Evolutionary conservation across 2,329 filamentous ascomycete species (phyloP), one percentile per base, ranked within the genome.

Genomic region (Claviceps spartinae): DNA sequence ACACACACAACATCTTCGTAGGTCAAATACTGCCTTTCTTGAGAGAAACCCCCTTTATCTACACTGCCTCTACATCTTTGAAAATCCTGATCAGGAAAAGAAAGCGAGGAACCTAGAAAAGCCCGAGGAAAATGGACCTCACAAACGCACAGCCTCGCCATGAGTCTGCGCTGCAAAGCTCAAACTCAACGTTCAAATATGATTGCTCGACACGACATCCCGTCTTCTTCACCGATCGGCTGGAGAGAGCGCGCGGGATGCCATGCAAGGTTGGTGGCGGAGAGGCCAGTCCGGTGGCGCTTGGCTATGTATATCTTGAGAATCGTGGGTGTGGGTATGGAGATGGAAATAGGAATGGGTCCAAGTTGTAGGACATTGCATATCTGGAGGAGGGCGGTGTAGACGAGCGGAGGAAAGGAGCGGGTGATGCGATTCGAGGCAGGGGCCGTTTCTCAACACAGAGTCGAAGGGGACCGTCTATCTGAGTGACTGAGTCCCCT

Each of bases 201-300:
- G 75, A 85, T 62, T 70, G 78, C 9, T 79, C 85, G 1, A 73
- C 72, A 41, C 70, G 78, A 26, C 86, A 90, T 58, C 86, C 86
- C 0, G 85, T 88, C 1, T 90, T 90, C 68, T 88, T 89, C 68
- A 85, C 84, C 0, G 71, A 78, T 34, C 73, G 74, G 49, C 67
- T 87, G 49, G 76, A 76, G 53, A 78, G 75, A 59, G 72, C 76
- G 2, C 76, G 80, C 5, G 69, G 74, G 22, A 58, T 53, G 42
- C 54, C 57, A 54, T 61, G 59, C 24, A 51, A 55, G 6, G 59
- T 11, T 24, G 13, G 9, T 8, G 48, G 37, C 6, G 51, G 13
- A 24, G 51, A 14, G 6, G 60, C 58, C 9, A 80, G 65, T 55
- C 80, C 81, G 0, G 75, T 82, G 3, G 78, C 78, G 18, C 68